Conservation (phyloP, 257 asterid species). For the Gentiana straminea region DNA sequence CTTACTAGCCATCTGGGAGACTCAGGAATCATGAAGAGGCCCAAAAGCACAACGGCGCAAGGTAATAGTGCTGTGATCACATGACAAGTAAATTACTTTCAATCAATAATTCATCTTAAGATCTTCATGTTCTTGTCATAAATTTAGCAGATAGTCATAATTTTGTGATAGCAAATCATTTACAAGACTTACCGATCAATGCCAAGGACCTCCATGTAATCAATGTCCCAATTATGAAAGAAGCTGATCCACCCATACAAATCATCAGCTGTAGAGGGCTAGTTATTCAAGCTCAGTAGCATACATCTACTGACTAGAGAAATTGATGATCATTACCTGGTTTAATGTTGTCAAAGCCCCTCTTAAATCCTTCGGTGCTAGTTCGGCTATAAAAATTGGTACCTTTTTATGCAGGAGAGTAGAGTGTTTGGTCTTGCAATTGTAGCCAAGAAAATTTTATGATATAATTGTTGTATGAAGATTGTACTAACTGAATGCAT, state of each 20-base stretch:
- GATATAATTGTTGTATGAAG: too few relatives aligned
- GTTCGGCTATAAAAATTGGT: constrained; percentile 87
- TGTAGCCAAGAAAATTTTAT: too few relatives aligned
- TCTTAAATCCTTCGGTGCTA: constrained; percentile 76
- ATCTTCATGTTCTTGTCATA: too few relatives aligned
- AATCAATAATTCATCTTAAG: background rate
- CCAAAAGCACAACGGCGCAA: constrained; percentile 57
- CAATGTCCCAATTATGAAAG: constrained; percentile 80
- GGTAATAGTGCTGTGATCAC: constrained; percentile 60
- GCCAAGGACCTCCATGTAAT: constrained; percentile 75
- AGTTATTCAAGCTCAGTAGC: too few relatives aligned
- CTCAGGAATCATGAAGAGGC: constrained; percentile 69
- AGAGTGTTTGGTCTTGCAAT: constrained; percentile 2
- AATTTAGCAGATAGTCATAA: too few relatives aligned
- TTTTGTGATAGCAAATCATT: background rate
- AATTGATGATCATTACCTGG: constrained; percentile 38
- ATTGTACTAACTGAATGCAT: too few relatives aligned
- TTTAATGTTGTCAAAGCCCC: constrained; percentile 79
- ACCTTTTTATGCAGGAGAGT: constrained; percentile 30
- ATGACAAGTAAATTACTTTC: constrained; percentile 10
- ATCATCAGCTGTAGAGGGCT: constrained; percentile 62
- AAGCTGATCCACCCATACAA: constrained; percentile 62
- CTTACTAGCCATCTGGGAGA: constrained; percentile 96
- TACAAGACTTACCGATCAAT: constrained; percentile 39
- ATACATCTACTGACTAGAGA: too few relatives aligned